Percentiles rank a stretch among this genome's conserved stretches.
phyloP scores from a whole-genome alignment of 768 basidiomycete genomes.

The Russula lepida region DNA sequence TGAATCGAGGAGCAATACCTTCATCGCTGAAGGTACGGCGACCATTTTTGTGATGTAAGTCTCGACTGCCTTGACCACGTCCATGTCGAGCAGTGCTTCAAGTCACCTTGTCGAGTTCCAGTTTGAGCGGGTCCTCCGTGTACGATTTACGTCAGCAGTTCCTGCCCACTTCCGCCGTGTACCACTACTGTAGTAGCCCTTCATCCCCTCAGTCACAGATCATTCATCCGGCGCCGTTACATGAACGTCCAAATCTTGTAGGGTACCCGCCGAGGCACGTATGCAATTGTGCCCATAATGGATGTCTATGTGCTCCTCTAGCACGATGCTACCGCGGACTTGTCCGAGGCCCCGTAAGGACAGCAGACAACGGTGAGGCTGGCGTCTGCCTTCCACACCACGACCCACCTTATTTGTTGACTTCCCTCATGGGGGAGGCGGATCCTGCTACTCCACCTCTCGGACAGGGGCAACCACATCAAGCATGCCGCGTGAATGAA shows the following conservation, averaged over 20 bases:
- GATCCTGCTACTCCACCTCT: neutral
- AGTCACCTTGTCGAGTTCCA: no score
- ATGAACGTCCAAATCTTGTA: neutral
- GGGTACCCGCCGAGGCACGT: neutral
- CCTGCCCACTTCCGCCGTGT: no score
- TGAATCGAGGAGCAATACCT: constrained; percentile 87
- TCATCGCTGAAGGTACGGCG: constrained; percentile 81
- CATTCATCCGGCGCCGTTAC: neutral
- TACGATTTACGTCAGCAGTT: neutral
- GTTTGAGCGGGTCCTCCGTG: neutral
- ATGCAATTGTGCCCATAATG: neutral
- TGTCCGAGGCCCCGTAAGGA: neutral
- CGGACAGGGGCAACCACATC: constrained; percentile 3
- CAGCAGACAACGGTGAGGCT: neutral
- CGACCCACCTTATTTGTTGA: neutral
- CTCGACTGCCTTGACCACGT: constrained; percentile 91
- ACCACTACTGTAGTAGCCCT: no score
- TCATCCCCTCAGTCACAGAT: constrained; percentile 2
- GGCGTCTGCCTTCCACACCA: neutral
- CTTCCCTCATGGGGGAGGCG: neutral
- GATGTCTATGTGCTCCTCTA: neutral
- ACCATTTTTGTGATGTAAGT: constrained; percentile 88
- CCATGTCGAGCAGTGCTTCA: constrained; percentile 45
- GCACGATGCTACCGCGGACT: neutral
- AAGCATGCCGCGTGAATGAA: neutral